Base-by-base conservation (phyloP, 1,284 basidiomycete genomes). In the Sporisorium exsertum region DNA sequence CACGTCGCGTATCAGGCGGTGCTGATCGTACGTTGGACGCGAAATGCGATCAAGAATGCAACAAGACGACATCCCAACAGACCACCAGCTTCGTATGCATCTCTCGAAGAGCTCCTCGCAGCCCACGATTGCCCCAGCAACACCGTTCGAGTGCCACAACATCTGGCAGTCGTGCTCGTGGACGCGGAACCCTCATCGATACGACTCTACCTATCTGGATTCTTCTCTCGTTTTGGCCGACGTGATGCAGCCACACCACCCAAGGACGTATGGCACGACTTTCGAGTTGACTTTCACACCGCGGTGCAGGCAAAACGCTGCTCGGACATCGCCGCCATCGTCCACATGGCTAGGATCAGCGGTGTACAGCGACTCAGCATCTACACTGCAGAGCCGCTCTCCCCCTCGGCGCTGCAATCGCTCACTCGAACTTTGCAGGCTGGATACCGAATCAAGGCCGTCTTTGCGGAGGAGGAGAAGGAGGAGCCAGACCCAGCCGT, bases 301-400 rank as follows among this genome's bases (percentile, higher is more conserved):
- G 67, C 67, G 1, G 46, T 71, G 8, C 47, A 64, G 43, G 56
- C 49, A 15, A 75, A 71, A 35, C 51, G 63, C 20, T 45, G 53
- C 46, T 32, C 40, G 13, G 72, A 75, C 40, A 33, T 32, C 22
- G 72, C 67, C 6, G 57, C 63, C 0, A 43, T 71, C 7, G 43
- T 75, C 18, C 72, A 75, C 22, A 40, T 75, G 5, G 64, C 67
- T 2, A 40, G 64, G 20, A 47, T 75, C 6, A 64, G 72, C 35
- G 64, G 64, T 16, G 61, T 71, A 7, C 26, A 67, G 49, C 47
- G 67, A 46, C 56, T 75, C 15, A 67, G 55, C 40, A 10, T 75
- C 2, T 70, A 67, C 40, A 56, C 64, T 4, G 15, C 24, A 18
- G 20, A 63, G 18, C 55, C 46, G 3, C 18, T 66, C 15, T 46